Conservation (phyloP, 2,329 filamentous ascomycete species). For the Knufia fluminis region DNA sequence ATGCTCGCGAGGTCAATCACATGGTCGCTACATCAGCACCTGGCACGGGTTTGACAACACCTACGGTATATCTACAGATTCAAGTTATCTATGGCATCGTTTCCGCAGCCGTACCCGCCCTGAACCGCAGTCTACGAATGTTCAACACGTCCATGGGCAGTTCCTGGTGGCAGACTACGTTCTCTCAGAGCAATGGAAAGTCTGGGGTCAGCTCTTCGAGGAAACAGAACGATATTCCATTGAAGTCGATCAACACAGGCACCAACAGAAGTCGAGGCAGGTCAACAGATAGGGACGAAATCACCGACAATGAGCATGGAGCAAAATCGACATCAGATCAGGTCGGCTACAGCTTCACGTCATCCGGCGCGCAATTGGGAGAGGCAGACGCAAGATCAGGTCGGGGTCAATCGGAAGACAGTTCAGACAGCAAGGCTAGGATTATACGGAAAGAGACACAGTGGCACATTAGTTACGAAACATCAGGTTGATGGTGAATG, state of each 20-base stretch:
- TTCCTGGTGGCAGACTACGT: slow-evolving; percentile 9
- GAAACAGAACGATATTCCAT: background rate
- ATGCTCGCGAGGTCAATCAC: background rate
- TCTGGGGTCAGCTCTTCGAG: slow-evolving; percentile 4
- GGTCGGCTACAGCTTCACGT: background rate
- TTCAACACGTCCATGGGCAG: slow-evolving; percentile 26
- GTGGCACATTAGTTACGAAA: slow-evolving; percentile 9
- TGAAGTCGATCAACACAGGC: background rate
- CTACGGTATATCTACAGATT: slow-evolving; percentile 10
- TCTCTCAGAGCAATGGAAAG: slow-evolving; percentile 5
- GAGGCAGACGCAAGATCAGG: slow-evolving; percentile 5
- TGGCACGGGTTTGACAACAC: slow-evolving; percentile 4
- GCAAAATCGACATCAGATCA: background rate
- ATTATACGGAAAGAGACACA: slow-evolving; percentile 12
- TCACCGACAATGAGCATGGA: background rate
- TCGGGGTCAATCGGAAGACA: slow-evolving; percentile 10
- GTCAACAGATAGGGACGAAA: slow-evolving; percentile 6
- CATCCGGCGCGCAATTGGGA: background rate
- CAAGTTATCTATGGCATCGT: slow-evolving; percentile 9
- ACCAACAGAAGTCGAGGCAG: slow-evolving; percentile 4
- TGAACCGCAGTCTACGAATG: slow-evolving; percentile 16
- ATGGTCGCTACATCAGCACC: background rate
- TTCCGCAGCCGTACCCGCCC: slow-evolving; percentile 9
- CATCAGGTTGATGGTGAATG: background rate
- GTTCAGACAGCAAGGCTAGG: slow-evolving; percentile 11